Evolutionary conservation across 768 basidiomycete genomes (phyloP).

Genomic region (Leccinum longicurvipes): DNA sequence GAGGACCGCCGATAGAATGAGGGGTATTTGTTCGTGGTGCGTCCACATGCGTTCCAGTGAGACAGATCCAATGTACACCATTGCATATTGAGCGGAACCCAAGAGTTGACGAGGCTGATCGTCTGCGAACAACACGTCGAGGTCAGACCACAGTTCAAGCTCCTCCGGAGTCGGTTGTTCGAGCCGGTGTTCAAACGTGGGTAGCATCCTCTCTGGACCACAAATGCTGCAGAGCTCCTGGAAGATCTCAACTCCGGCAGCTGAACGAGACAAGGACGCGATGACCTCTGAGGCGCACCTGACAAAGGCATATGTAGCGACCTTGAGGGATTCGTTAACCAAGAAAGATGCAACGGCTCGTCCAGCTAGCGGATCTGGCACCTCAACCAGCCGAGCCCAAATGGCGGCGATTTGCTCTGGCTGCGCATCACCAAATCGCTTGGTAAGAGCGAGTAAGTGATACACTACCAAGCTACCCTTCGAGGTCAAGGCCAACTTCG

Average conservation of each 20-base stretch:
- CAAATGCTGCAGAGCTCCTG: slow-evolving; percentile 83
- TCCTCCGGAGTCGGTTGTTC: slow-evolving; percentile 58
- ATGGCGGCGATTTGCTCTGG: slow-evolving; percentile 77
- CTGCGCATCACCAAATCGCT: slow-evolving; percentile 68
- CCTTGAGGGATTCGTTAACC: slow-evolving; percentile 82
- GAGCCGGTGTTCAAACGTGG: slow-evolving; percentile 68
- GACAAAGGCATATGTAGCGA: slow-evolving; percentile 76
- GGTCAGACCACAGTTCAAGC: slow-evolving; percentile 74
- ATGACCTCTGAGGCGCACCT: slow-evolving; percentile 77
- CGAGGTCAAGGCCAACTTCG: slow-evolving; percentile 23
- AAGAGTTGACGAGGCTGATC: slow-evolving; percentile 67
- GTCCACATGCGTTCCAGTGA: slow-evolving; percentile 78
- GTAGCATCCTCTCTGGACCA: slow-evolving; percentile 82
- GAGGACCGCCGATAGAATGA: slow-evolving; percentile 75
- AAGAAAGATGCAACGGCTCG: slow-evolving; percentile 80
- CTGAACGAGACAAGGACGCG: slow-evolving; percentile 78
- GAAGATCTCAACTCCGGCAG: slow-evolving; percentile 68
- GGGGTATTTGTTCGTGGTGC: slow-evolving; percentile 61
- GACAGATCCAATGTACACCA: slow-evolving; percentile 78
- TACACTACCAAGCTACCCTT: slow-evolving; percentile 68
- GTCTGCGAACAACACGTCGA: slow-evolving; percentile 67
- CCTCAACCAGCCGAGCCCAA: slow-evolving; percentile 76
- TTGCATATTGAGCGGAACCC: slow-evolving; percentile 84
- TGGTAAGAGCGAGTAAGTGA: slow-evolving; percentile 79
- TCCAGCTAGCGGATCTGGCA: slow-evolving; percentile 68